Evolutionary conservation across 495 filamentous ascomycete genomes (phyloP).

Genomic region (Niebla homalea): DNA sequence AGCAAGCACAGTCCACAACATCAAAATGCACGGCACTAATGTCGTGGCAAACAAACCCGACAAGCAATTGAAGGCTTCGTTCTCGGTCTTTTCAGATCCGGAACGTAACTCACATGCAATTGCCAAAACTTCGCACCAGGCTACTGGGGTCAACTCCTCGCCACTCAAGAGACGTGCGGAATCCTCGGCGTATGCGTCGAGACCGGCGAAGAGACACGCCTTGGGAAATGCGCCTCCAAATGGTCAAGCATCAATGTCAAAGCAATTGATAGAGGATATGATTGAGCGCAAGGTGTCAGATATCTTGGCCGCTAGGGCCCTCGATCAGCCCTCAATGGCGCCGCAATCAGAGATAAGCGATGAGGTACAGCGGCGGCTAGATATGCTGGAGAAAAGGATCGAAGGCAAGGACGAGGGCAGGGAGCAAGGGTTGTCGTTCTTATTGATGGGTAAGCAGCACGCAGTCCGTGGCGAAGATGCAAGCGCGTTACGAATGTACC

Average conservation of each 20-base stretch:
- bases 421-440: conserved; percentile 66
- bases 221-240: background rate
- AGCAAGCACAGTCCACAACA: conserved; percentile 40
- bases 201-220: conserved; percentile 27
- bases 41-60: conserved; percentile 39
- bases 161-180: conserved; percentile 22
- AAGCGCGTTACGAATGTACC: conserved; percentile 74
- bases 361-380: conserved; percentile 65
- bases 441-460: conserved; percentile 87
- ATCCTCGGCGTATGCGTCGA: conserved; percentile 13
- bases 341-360: conserved; percentile 51
- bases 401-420: conserved; percentile 60
- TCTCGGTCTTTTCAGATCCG: conserved; percentile 70
- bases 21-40: conserved; percentile 25
- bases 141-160: conserved; percentile 23
- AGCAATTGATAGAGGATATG: conserved; percentile 75
- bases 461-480: conserved; percentile 66
- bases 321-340: conserved; percentile 35
- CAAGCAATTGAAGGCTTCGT: conserved; percentile 62
- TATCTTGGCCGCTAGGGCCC: conserved; percentile 53
- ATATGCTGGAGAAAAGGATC: conserved; percentile 72
- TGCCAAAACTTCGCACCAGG: conserved; percentile 24
- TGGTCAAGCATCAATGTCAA: conserved; percentile 38
- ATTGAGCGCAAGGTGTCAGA: conserved; percentile 85
- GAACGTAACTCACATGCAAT: conserved; percentile 25